phyloP scores from a whole-genome alignment of 2,329 filamentous ascomycete species.

The Neurospora sp. region DNA sequence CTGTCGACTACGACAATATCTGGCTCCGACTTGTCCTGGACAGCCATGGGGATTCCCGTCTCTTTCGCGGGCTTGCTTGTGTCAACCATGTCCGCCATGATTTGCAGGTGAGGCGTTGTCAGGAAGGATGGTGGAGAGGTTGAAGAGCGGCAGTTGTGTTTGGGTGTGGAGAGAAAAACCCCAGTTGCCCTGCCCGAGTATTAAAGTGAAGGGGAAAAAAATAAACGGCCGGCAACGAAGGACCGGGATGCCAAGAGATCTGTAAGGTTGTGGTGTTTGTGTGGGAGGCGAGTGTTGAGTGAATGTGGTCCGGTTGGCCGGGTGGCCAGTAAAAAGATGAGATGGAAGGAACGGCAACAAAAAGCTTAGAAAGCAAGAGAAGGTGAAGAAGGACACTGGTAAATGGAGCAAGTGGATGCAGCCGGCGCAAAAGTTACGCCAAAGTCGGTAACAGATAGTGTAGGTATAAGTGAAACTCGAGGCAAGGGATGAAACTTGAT shows the following conservation, averaged over 20 bases:
- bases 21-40: background rate
- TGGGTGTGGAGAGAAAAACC: background rate
- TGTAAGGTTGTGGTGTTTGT: background rate
- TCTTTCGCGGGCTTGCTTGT: background rate
- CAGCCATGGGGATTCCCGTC: background rate
- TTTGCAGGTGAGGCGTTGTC: background rate
- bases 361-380: background rate
- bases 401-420: background rate
- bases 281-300: background rate
- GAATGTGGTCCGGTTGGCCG: background rate
- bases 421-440: background rate
- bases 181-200: background rate
- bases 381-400: background rate
- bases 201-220: background rate
- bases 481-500: background rate
- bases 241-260: background rate
- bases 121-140: background rate
- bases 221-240: background rate
- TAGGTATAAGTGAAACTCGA: constrained; percentile 1
- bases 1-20: background rate
- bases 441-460: background rate
- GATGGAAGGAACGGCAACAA: background rate
- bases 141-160: background rate
- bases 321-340: background rate
- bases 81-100: background rate